Base-by-base conservation (phyloP, 164 flowering plant species). In the Vitis rupestris region DNA sequence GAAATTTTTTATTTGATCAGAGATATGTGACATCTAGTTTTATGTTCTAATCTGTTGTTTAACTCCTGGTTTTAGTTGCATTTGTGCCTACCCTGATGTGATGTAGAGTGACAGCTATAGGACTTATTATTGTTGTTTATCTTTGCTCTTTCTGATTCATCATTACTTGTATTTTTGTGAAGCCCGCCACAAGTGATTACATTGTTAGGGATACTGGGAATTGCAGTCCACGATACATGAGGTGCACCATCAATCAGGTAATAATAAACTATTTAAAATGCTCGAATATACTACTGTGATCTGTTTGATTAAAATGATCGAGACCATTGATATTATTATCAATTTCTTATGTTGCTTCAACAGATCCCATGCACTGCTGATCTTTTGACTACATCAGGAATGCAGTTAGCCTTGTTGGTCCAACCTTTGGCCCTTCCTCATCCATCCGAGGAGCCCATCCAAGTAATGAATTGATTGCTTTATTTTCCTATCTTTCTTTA, bases 211-310 rank as follows among this genome's bases (percentile, higher is more conserved):
- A 96, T 77, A 87, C 88, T 59, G 99, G 99, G 50, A 96, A 93
- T 74, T 93, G 99, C 86, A 96, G 97, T 78, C 99, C 99, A 68
- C 98, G 99, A 29, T 89, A 81, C 83, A 96, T 96, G 92, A 85
- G 98, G 76, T 91, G 99, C 74, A 91, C 98, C 49, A 86, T 92
- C 55, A 87, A 84, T 83, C 99, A 96, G 99, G 99, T 94, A 17
- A 66, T 47, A 13, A 14, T 60, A n/a, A 15, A 60, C 47, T 61
- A 8, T 51, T 54, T 30, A 15, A 11, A 49, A 7, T n/a, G 12
- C 44, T n/a, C 23, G 8, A 11, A 8, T 37, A 10, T 69, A 8
- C 16, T n/a, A 15, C 12, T 66, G 7, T 51, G 16, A 11, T 61
- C 15, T 67, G n/a, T 59, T 44, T 16, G 13, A 10, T 37, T 37